Conservation (phyloP, 1,139 yeast species). For the Pichia sp. region DNA sequence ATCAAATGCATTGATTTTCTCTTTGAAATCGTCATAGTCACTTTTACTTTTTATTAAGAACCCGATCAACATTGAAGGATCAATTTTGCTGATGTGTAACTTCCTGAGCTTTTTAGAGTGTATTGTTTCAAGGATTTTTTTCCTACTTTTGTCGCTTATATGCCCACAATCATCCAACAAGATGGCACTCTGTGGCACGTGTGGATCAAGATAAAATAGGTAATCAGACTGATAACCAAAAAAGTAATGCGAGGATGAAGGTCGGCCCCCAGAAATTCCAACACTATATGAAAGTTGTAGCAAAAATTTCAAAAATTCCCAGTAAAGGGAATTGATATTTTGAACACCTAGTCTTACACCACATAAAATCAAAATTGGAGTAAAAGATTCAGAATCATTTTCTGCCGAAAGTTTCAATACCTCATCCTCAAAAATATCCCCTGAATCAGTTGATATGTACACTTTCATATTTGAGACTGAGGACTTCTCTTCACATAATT, state of each 20-base stretch:
- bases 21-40: slow-evolving; percentile 60
- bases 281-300: slow-evolving; percentile 60
- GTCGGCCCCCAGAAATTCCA: slow-evolving; percentile 97
- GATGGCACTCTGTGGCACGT: slow-evolving; percentile 50
- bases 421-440: slow-evolving; percentile 70
- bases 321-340: slow-evolving; percentile 64
- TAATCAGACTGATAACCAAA: slow-evolving; percentile 71
- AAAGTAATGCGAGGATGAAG: slow-evolving; percentile 88
- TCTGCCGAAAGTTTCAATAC: slow-evolving; percentile 29
- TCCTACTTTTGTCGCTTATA: slow-evolving; percentile 17
- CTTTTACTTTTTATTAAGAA: slow-evolving; percentile 47
- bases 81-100: slow-evolving; percentile 63
- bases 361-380: slow-evolving; percentile 58
- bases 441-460: slow-evolving; percentile 57
- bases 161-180: slow-evolving; percentile 9
- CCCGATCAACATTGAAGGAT: slow-evolving; percentile 97
- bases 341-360: slow-evolving; percentile 85
- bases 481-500: slow-evolving; percentile 41
- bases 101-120: slow-evolving; percentile 62
- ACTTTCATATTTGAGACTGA: slow-evolving; percentile 42
- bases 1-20: slow-evolving; percentile 19
- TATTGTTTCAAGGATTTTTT: slow-evolving; percentile 36
- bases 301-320: slow-evolving; percentile 60
- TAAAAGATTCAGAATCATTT: slow-evolving; percentile 28
- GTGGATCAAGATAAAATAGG: slow-evolving; percentile 86